Base-by-base conservation (phyloP, 108 stramenopile genomes). In the Nitzschia inconspicua region DNA sequence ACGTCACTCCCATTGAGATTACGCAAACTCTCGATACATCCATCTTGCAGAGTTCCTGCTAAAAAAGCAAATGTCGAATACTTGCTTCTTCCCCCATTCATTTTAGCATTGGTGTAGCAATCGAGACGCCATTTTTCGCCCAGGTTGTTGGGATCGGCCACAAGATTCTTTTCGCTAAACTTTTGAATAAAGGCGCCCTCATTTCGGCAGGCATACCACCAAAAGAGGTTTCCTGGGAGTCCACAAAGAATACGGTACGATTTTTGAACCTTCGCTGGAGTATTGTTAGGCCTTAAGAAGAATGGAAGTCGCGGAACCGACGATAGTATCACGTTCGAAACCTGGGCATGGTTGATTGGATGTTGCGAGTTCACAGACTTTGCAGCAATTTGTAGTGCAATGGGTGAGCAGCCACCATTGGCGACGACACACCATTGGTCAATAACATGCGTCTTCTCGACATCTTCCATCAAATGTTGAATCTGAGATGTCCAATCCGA, bases 41-140 rank as follows among this genome's bases (percentile, higher is more conserved):
- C 82, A 48, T 77, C 82, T 37, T 77, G 78, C 22, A 83, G 44
- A 2, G 73, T 53, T 19, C 82, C 82, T n/a, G 82, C 78, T 22
- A 83, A 62, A 48, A 83, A 83, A 6, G 82, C 70, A 67, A 83
- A 80, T 22, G 82, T 83, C 4, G 82, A 76, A 51, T 77, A 83
- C 19, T 54, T 50, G 24, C 68, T 66, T 39, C 26, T 46, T 34
- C 76, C 76, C 16, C 63, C 27, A 57, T 68, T 42, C 0, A 44
- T 20, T 9, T 40, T 50, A 1, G 78, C 78, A 18, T 66, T 51
- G 10, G 26, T 36, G 14, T 77, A 36, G 43, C 82, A 83, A 44
- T 77, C 74, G 3, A 66, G 59, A 3, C 58, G 76, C 82, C 82
- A 83, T 0, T 50, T 39, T 0, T 63, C 56, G n/a, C 82, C 82